These are phyloP conservation scores for Mycocentrospora acerina DNA, from an alignment of 2,329 filamentous ascomycete genomes.

Conservation along the genomic window DNA sequence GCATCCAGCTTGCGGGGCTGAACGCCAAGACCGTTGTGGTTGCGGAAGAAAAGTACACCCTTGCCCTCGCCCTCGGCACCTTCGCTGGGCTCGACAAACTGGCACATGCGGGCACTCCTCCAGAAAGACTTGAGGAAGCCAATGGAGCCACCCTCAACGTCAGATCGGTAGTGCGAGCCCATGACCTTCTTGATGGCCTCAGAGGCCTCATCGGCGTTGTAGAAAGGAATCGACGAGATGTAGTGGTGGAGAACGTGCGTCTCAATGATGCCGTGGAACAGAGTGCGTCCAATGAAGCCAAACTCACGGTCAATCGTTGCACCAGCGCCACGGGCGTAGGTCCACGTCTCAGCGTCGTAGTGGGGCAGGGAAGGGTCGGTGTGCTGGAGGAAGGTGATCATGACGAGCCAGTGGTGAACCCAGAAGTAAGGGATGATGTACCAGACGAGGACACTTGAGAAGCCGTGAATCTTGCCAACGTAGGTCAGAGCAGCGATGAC, in stretches of 20 bases:
- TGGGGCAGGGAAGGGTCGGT: conserved; percentile 92
- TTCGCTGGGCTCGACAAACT: conserved; percentile 94
- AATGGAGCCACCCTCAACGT: conserved; percentile 69
- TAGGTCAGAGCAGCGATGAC: conserved; percentile 63
- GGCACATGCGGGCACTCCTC: conserved; percentile 80
- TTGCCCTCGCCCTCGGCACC: conserved; percentile 78
- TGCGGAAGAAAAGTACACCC: conserved; percentile 91
- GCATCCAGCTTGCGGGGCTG: conserved; percentile 50
- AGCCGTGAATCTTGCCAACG: conserved; percentile 77
- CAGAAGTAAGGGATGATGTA: conserved; percentile 94
- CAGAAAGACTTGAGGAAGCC: conserved; percentile 87
- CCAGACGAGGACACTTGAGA: conserved; percentile 86
- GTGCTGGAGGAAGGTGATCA: conserved; percentile 97
- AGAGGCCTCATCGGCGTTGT: conserved; percentile 90
- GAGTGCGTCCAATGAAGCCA: conserved; percentile 86
- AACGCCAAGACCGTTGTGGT: conserved; percentile 82
- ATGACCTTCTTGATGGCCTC: conserved; percentile 94
- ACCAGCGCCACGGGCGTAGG: conserved; percentile 87
- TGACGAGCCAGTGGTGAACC: conserved; percentile 99
- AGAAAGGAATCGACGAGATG: conserved; percentile 93
- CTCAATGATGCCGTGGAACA: conserved; percentile 95
- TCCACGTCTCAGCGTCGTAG: conserved; percentile 86
- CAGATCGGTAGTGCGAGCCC: conserved; percentile 90
- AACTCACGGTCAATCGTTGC: conserved; percentile 97
- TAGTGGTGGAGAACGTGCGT: conserved; percentile 99